Conservation (phyloP, 306 rosid species). For the Sindora glabra region DNA sequence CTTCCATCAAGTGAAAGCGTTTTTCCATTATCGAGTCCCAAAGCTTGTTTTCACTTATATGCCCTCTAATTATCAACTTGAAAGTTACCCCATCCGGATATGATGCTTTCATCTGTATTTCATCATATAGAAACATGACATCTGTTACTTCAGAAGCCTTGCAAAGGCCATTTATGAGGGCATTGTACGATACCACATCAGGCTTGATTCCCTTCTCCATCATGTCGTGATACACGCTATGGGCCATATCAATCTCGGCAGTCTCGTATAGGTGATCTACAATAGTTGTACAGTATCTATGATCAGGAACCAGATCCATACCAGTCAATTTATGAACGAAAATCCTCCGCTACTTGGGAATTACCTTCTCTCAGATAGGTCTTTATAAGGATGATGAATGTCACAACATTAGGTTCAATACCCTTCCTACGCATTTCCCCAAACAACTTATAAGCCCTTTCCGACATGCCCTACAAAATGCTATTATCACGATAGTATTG, state of each 20-base stretch:
- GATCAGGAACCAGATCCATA: constrained; percentile 56
- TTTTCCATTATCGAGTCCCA: constrained; percentile 99
- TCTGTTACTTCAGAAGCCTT: constrained; percentile 53
- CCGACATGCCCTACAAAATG: constrained; percentile 44
- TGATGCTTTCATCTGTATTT: constrained; percentile 62
- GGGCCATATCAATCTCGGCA: constrained; percentile 53
- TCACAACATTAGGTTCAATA: constrained; percentile 62
- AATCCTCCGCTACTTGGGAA: constrained; percentile 49
- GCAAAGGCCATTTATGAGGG: constrained; percentile 80
- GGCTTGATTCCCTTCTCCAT: constrained; percentile 58
- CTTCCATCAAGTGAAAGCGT: constrained; percentile 63
- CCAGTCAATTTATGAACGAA: constrained; percentile 60
- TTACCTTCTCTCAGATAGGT: constrained; percentile 65
- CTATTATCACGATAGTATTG: constrained; percentile 63
- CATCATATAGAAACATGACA: constrained; percentile 62
- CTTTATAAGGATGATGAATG: constrained; percentile 66
- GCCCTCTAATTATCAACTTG: constrained; percentile 80
- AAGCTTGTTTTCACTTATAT: constrained; percentile 49
- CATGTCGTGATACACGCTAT: constrained; percentile 57
- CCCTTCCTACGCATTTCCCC: constrained; percentile 73
- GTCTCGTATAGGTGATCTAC: constrained; percentile 62
- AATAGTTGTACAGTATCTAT: constrained; percentile 54
- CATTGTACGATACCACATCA: constrained; percentile 78
- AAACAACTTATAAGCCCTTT: constrained; percentile 63
- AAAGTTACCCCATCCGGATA: constrained; percentile 75